These are phyloP conservation scores for Boletus tomentosulus DNA, from an alignment of 768 basidiomycete species.

Conservation along the genomic window DNA sequence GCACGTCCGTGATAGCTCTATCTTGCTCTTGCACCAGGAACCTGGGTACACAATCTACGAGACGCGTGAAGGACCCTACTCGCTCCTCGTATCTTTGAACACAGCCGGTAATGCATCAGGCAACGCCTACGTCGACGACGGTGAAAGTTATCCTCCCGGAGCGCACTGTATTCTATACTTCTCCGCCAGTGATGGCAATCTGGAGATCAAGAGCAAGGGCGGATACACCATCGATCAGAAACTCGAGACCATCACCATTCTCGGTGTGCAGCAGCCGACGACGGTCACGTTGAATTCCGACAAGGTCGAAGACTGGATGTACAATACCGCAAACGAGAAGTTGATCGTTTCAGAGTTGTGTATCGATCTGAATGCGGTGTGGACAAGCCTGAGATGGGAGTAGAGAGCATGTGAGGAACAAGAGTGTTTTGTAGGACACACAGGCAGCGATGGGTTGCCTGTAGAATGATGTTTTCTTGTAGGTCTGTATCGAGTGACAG, in stretches of 20 bases:
- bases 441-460: no score
- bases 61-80: constrained; percentile 58
- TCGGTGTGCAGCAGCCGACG: constrained; percentile 49
- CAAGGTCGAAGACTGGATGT: constrained; percentile 36
- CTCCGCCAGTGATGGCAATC: background rate
- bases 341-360: constrained; percentile 37
- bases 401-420: background rate
- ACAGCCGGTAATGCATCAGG: constrained; percentile 50
- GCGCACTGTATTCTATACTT: background rate
- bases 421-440: no score
- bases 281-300: constrained; percentile 39
- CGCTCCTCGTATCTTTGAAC: constrained; percentile 56
- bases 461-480: background rate
- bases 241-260: constrained; percentile 51
- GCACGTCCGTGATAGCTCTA: constrained; percentile 66
- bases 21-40: constrained; percentile 55
- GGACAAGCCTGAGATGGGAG: constrained; percentile 34
- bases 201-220: constrained; percentile 38
- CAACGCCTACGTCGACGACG: constrained; percentile 67
- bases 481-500: no score
- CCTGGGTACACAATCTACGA: constrained; percentile 68
- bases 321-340: constrained; percentile 36
- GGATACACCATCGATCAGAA: constrained; percentile 36
- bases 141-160: constrained; percentile 25
- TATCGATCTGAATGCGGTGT: constrained; percentile 40